These are phyloP conservation scores for Pneumocystis oryctolagi DNA, from an alignment of 1,139 yeast species.

Conservation along the genomic window DNA sequence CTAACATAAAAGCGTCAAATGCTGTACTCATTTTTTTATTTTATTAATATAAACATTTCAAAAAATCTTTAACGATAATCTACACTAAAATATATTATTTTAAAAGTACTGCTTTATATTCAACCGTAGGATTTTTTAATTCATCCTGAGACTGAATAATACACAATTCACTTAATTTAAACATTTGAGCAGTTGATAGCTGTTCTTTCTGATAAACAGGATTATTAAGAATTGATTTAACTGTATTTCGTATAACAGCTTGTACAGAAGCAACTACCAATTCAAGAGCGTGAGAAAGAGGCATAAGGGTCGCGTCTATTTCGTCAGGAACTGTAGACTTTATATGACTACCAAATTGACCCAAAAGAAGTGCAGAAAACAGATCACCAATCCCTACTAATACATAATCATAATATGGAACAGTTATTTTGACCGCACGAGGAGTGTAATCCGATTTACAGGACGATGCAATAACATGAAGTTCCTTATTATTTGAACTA, in stretches of 20 bases:
- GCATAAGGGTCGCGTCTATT: background rate
- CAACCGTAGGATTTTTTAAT: background rate
- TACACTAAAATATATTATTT: background rate
- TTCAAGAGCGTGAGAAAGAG: background rate
- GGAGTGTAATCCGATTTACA: slow-evolving; percentile 13
- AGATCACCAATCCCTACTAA: slow-evolving; percentile 92
- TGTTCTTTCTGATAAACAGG: background rate
- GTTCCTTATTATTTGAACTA: slow-evolving; percentile 19
- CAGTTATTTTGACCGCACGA: slow-evolving; percentile 29
- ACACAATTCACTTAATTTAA: slow-evolving; percentile 7
- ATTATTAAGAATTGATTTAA: background rate
- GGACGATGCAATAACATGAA: slow-evolving; percentile 43
- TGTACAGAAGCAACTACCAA: background rate
- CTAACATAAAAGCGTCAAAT: background rate
- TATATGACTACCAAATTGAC: background rate
- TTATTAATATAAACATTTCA: background rate
- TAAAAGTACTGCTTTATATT: background rate
- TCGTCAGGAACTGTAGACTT: background rate
- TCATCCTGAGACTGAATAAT: slow-evolving; percentile 7
- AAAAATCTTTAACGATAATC: background rate
- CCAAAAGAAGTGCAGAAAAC: slow-evolving; percentile 42
- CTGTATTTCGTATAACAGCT: background rate
- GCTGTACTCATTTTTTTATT: background rate
- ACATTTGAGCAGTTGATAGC: slow-evolving; percentile 3
- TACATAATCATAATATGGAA: slow-evolving; percentile 49